Evolutionary conservation across 305 asterid species (phyloP), one percentile per base, ranked within the genome.

Genomic region (Plantago rigida): DNA sequence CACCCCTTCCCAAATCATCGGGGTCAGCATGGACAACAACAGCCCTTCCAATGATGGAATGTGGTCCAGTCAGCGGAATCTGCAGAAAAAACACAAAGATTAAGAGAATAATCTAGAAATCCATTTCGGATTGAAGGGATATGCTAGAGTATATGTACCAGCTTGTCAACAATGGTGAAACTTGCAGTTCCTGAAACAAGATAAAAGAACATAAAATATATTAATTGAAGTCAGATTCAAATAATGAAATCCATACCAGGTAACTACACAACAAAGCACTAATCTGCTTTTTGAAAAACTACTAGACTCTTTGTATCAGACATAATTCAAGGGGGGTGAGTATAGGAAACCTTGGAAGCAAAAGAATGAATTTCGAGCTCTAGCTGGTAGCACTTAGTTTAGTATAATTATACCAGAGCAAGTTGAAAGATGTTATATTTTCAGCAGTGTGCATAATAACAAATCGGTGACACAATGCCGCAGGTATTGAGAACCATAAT

Each of bases 1-100:
- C 64, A 87, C 97, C 97, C 77, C 75, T 84, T 71, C 96, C 97
- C 47, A 91, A 87, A 81, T 91, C 98, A 78, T 91, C 98, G 11
- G 94, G 93, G 73, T 91, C 96, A 52, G 75, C 93, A 79, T 91
- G 98, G 56, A 91, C 95, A 64, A 91, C 98, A 13, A 91, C 98
- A 52, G 98, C 98, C 70, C 96, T 81, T 80, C 98, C 98, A 68
- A 87, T 73, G 48, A 91, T 72, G 63, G 96, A 86, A 71, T 84
- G 62, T 15, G 86, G 78, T 69, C 98, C 98, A 29, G 80, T 65
- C 63, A 91, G 85, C 17, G 96, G 95, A 67, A 91, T 87, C 98
- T 91, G 73, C 67, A 51, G 48, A 55, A 28, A 31, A 15, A 63
- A 3, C 5, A 22, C 28, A 34, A 0, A 0, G 41, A 63, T 5